Evolutionary conservation across 73 alveolate genomes (phyloP), one percentile per base, ranked within the genome.

Genomic region (Symbiodinium natans): DNA sequence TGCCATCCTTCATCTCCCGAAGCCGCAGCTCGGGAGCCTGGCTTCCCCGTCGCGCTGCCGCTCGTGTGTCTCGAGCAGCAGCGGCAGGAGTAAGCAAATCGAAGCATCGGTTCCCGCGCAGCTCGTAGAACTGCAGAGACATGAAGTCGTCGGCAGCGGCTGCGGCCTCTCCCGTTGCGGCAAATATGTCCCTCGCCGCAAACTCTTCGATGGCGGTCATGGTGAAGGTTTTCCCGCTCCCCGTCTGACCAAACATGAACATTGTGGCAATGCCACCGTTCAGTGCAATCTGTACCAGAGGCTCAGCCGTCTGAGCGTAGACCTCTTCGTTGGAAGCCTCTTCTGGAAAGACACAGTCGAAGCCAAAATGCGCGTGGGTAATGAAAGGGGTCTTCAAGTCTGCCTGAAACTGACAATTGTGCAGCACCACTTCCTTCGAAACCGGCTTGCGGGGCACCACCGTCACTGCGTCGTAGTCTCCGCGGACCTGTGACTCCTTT

Each of bases 161-260:
- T 29, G 80, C 36, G 27, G 80, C 80, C 71, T 52, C 71, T 15
- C 6, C 71, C 17, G 25, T 25, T 41, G 33, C 34, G 63, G 92
- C 98, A 48, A 92, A 92, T 23, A 92, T 10, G 68, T 92, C 98
- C 15, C 59, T 40, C 27, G 98, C 98, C 0, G 98, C 98, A 21
- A 92, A 38, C 38, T 90, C 96, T 63, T 90, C 96, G 5, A 90
- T 90, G 77, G 96, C 96, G 23, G 98, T 92, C 98, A 92, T 92
- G 63, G 98, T 92, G 75, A 75, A 77, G 68, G 98, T 92, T 46
- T 92, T 92, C 38, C 98, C 98, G 38, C 98, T 92, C 56, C 98
- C 98, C 34, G 98, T 92, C 34, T 92, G 98, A 33, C 98, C 98
- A 75, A 92, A 92, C 98, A 92, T 92, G 63, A 92, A 92, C 92